Base-by-base conservation (phyloP, 2,329 filamentous ascomycete genomes). In the Pseudomassariella vexata region DNA sequence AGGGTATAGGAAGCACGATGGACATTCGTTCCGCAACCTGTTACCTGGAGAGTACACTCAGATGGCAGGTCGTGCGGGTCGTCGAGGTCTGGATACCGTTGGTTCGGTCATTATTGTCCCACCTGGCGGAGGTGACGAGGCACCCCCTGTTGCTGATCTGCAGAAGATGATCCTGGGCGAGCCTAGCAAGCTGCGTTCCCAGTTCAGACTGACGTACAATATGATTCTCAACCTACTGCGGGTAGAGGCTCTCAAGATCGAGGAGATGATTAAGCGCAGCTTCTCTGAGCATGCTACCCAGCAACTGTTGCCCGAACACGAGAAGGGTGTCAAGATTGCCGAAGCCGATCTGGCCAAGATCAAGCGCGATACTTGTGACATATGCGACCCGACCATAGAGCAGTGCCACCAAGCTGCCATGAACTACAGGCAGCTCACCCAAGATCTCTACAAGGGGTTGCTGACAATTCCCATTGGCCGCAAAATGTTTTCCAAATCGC, bases 181-280 rank as follows among this genome's bases (percentile, higher is more conserved):
- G 49, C 90, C 92, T 19, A 95, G 88, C 17, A 96, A 96, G 62
- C 73, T 98, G 29, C 79, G 88, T 28, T 96, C 90, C 6, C 92
- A 98, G 53, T 98, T 98, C 68, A 79, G 92, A 39, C 69, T 98
- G 28, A 98, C 94, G 0, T 98, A 98, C 68, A 98, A 96, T 62
- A 98, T 98, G 92, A 98, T 98, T 39, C 67, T 98, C 19, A 98
- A 96, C 52, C 68, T 98, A 19, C 69, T 98, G 29, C 82, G 92
- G 21, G 92, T 98, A 3, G 92, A 98, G 58, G 92, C 92, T 3
- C 64, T 98, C 44, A 96, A 95, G 65, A 96, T 98, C 47, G 92
- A 98, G 57, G 92, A 98, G 61, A 98, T 98, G 92, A 98, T 98
- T 67, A 98, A 98, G 71, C 83, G 92, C 44, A 95, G 89, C 57